Base-by-base conservation (phyloP, 495 filamentous ascomycete species). In the Lasiosphaeriaceae sp. region DNA sequence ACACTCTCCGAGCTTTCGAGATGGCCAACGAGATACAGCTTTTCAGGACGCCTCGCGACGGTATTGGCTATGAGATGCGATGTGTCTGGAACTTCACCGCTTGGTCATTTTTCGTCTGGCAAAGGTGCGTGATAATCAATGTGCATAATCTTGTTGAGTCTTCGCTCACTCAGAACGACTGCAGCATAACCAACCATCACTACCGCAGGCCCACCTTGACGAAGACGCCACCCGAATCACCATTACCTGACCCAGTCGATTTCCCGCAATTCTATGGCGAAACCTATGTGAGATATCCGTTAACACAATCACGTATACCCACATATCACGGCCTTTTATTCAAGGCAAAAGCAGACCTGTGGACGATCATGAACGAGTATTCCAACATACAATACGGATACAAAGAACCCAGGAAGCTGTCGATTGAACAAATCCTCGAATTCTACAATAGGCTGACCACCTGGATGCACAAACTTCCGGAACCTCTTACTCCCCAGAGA, bases 181-280 rank as follows among this genome's bases (percentile, higher is more conserved):
- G 6, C 17, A 65, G 67, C 48, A 44, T 67, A 8, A 53, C 23
- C 45, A 64, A 60, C 17, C 70, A 67, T 49, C 66, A 68, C 47
- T 74, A 71, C 57, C 51, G 61, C 16, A 56, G 53, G 24, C 47
- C 59, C 3, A 68, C 73, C 11, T 24, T 65, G 24, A 29, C 70
- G 26, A 57, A 31, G 23, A 31, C 64, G 0, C 55, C 72, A 1
- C 73, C 73, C 0, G 53, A 50, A 19, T 58, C 53, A 19, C 52
- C 64, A 19, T 47, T 76, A 9, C 73, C 73, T 7, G 59, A 71
- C 43, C 71, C 71, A 0, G 8, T 41, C 6, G n/a, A 55, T 16
- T 52, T 70, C 34, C 60, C 67, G 0, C 12, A 66, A 14, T 76
- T 62, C 57, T 76, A 73, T 50, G 69, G 72, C n/a, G 72, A 74